Evolutionary conservation across 179 eudicot species (phyloP).

Genomic region (Heliamphora pulchella): DNA sequence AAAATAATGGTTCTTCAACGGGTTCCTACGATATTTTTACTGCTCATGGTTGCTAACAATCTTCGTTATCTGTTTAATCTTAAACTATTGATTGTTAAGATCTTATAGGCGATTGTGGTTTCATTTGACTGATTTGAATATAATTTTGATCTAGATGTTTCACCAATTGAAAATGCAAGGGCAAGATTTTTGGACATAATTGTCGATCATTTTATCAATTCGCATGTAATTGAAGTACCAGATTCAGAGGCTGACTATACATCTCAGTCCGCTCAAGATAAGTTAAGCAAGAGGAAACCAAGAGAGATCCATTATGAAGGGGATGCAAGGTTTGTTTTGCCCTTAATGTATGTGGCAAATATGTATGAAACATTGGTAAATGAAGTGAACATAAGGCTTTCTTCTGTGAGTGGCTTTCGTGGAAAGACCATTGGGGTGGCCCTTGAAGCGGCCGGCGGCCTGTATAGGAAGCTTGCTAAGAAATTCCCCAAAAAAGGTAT

Average conservation of each 20-base stretch:
- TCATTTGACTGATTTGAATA: constrained; percentile 10
- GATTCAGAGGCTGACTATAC: constrained; percentile 43
- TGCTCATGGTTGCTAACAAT: constrained; percentile 45
- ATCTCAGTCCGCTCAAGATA: constrained; percentile 52
- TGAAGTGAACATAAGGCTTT: constrained; percentile 66
- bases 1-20: constrained; percentile 56
- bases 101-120: neutral
- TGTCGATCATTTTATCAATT: constrained; percentile 61
- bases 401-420: constrained; percentile 64
- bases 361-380: constrained; percentile 75
- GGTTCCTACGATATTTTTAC: constrained; percentile 41
- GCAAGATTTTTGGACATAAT: constrained; percentile 74
- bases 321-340: constrained; percentile 71
- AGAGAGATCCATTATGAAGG: constrained; percentile 69
- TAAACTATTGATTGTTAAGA: neutral
- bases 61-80: constrained; percentile 3
- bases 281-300: constrained; percentile 63
- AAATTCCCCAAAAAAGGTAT: constrained; percentile 87
- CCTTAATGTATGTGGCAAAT: constrained; percentile 97
- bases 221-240: constrained; percentile 50
- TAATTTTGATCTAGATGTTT: constrained; percentile 43
- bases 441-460: constrained; percentile 97
- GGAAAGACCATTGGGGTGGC: constrained; percentile 90
- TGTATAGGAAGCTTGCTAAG: constrained; percentile 80
- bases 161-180: constrained; percentile 79